phyloP scores from a whole-genome alignment of 768 basidiomycete genomes.

The Amanita rimosa region DNA sequence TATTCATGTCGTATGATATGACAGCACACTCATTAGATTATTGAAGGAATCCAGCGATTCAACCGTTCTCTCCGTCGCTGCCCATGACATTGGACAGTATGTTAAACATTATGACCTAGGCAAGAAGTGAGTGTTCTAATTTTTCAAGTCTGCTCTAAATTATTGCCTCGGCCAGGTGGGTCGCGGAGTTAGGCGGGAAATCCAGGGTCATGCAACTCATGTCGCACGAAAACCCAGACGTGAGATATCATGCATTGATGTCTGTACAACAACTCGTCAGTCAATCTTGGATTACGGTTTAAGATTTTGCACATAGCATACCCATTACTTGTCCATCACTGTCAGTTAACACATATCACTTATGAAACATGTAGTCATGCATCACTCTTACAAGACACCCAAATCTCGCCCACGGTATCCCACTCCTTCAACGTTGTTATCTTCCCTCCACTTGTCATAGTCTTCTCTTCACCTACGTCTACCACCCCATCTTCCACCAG shows the following conservation, averaged over 20 bases:
- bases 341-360: background rate
- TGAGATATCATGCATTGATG: constrained; percentile 85
- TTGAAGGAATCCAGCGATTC: constrained; percentile 64
- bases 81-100: constrained; percentile 90
- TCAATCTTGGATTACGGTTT: constrained; percentile 68
- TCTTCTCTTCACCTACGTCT: constrained; percentile 12
- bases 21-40: constrained; percentile 40
- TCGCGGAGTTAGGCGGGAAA: constrained; percentile 84
- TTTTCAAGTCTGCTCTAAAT: constrained; percentile 2
- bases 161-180: constrained; percentile 32
- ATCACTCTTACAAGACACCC: constrained; percentile 30
- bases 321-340: background rate
- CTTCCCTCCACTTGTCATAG: constrained; percentile 16
- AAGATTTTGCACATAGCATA: background rate
- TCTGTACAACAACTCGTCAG: constrained; percentile 89
- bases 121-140: constrained; percentile 57
- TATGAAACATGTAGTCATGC: background rate
- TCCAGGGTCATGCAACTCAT: constrained; percentile 84
- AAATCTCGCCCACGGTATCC: constrained; percentile 61
- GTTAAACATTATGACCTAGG: constrained; percentile 87
- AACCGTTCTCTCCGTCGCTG: constrained; percentile 79
- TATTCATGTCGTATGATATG: background rate
- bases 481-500: constrained; percentile 44
- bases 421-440: constrained; percentile 55
- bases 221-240: constrained; percentile 79